phyloP scores from a whole-genome alignment of 208 protist species.

The Leishmania martiniquensis region DNA sequence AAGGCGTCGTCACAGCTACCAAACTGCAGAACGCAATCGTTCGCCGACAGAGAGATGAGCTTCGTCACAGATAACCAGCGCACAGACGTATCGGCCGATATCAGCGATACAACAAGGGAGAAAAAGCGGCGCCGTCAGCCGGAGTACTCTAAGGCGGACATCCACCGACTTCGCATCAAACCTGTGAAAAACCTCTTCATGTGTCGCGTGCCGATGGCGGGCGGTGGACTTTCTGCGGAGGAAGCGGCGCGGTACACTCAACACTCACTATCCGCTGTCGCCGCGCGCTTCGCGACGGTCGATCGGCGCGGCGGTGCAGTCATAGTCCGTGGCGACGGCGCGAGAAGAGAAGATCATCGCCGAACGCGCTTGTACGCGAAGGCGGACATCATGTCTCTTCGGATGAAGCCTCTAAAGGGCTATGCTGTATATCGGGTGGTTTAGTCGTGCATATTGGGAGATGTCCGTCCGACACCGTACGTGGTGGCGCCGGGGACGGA shows the following conservation, averaged over 20 bases:
- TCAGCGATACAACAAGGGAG: neutral
- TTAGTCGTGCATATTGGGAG: neutral
- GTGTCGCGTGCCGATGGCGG: neutral
- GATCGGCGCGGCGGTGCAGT: neutral
- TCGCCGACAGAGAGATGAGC: neutral
- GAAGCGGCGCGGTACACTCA: neutral
- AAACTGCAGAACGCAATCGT: neutral
- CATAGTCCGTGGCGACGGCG: neutral
- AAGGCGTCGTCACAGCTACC: neutral
- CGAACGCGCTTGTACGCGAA: neutral
- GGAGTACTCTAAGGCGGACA: slow-evolving; percentile 7
- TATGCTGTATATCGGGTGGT: neutral
- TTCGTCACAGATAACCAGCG: neutral
- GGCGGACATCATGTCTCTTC: slow-evolving; percentile 3
- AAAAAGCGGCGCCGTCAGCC: neutral
- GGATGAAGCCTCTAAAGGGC: neutral
- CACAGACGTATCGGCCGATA: neutral
- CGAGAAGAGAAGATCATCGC: neutral
- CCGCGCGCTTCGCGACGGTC: neutral
- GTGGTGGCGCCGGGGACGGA: neutral
- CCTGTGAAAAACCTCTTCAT: neutral
- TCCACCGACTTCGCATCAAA: neutral
- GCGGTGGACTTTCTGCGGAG: neutral
- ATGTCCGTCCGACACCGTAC: neutral
- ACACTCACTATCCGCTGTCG: neutral